These are phyloP conservation scores for Monosporascus cannonballus DNA, from an alignment of 2,329 filamentous ascomycete species.

Conservation along the genomic window DNA sequence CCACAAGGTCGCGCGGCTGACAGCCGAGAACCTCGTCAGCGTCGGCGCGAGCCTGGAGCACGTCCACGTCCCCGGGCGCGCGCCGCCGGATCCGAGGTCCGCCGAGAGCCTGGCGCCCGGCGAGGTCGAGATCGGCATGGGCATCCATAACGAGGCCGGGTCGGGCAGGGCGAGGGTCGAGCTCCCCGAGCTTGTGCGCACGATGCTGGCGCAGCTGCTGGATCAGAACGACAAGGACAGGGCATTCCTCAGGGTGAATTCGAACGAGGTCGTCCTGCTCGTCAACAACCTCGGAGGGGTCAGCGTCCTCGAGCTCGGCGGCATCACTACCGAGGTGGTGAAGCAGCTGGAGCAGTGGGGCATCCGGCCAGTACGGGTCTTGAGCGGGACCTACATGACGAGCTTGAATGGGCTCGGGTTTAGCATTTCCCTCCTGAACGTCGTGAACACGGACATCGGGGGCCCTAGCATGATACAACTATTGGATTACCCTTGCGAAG, in stretches of 20 bases:
- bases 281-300: constrained; percentile 74
- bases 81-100: constrained; percentile 38
- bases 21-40: constrained; percentile 71
- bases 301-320: constrained; percentile 65
- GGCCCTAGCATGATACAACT: constrained; percentile 61
- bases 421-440: constrained; percentile 64
- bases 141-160: constrained; percentile 67
- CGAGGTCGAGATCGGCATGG: constrained; percentile 67
- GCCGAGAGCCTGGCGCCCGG: constrained; percentile 49
- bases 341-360: constrained; percentile 53
- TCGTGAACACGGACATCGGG: constrained; percentile 51
- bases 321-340: constrained; percentile 63
- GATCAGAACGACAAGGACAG: constrained; percentile 61
- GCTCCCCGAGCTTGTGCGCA: constrained; percentile 49
- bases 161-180: constrained; percentile 46
- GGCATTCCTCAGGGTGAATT: constrained; percentile 60
- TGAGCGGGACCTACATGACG: constrained; percentile 71
- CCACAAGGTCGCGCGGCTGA: constrained; percentile 62
- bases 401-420: constrained; percentile 72
- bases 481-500: constrained; percentile 64
- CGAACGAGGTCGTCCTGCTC: constrained; percentile 60
- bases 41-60: constrained; percentile 83
- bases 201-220: constrained; percentile 65
- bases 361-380: constrained; percentile 58
- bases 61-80: constrained; percentile 86